Percentiles rank a stretch among this genome's conserved stretches.
These are phyloP conservation scores for Leccinum uliginosum DNA, from an alignment of 768 basidiomycete species.

Conservation along the genomic window DNA sequence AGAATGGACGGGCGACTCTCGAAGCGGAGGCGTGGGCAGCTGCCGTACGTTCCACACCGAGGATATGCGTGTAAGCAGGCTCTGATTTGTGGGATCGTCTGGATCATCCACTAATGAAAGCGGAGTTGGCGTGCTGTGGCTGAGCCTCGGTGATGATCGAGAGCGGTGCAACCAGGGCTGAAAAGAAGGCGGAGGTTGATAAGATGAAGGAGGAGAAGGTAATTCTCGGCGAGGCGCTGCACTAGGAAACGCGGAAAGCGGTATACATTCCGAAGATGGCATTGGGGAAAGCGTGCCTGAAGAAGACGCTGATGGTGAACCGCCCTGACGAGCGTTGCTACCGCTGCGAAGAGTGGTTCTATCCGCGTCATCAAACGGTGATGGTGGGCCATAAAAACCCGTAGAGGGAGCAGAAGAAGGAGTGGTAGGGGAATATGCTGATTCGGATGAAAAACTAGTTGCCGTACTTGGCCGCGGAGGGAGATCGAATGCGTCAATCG, in stretches of 20 bases:
- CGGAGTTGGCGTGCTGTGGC: slow-evolving; percentile 13
- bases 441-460: slow-evolving; percentile 48
- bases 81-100: slow-evolving; percentile 10
- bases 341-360: slow-evolving; percentile 8
- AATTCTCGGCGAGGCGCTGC: slow-evolving; percentile 25
- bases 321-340: slow-evolving; percentile 1
- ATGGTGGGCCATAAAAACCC: slow-evolving; percentile 18
- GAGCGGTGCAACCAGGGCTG: slow-evolving; percentile 32
- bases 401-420: slow-evolving; percentile 40
- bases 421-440: slow-evolving; percentile 39
- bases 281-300: slow-evolving; percentile 26
- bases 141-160: slow-evolving; percentile 35
- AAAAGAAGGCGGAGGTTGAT: slow-evolving; percentile 26
- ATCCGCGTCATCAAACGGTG: slow-evolving; percentile 23
- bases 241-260: slow-evolving; percentile 19
- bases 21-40: slow-evolving; percentile 31
- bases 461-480: slow-evolving; percentile 25
- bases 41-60: slow-evolving; percentile 24
- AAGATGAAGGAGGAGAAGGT: slow-evolving; percentile 29
- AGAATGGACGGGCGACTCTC: slow-evolving; percentile 12
- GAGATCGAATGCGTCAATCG: slow-evolving; percentile 19
- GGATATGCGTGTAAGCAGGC: slow-evolving; percentile 19
- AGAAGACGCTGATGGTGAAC: slow-evolving; percentile 20
- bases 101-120: slow-evolving; percentile 14
- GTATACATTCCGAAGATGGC: slow-evolving; percentile 28